Evolutionary conservation across 192 early-diverging fungal species (phyloP).

Genomic region (Coemansia asiatica): DNA sequence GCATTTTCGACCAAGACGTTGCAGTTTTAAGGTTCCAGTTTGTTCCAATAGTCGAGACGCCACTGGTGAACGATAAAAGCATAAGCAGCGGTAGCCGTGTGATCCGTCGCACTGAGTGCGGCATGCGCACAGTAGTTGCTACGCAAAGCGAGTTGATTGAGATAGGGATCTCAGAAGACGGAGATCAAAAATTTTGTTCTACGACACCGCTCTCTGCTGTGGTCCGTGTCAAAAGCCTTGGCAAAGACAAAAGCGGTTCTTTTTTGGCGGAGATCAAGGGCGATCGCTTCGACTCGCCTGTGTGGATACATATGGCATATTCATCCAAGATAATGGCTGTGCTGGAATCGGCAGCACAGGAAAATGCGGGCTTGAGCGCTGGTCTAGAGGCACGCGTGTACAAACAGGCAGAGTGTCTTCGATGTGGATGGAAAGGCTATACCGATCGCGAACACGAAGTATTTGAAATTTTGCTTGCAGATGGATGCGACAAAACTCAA

Average conservation of each 20-base stretch:
- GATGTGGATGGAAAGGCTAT: constrained; percentile 47
- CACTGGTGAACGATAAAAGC: neutral
- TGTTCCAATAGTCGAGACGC: constrained; percentile 9
- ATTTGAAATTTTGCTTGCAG: constrained; percentile 17
- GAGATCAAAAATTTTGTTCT: neutral
- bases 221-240: constrained; percentile 11
- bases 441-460: constrained; percentile 31
- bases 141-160: constrained; percentile 22
- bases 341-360: neutral
- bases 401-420: constrained; percentile 52
- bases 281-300: constrained; percentile 29
- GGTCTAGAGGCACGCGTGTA: constrained; percentile 32
- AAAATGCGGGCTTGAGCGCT: constrained; percentile 3
- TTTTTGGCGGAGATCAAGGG: constrained; percentile 29
- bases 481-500: neutral
- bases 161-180: neutral
- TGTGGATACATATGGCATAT: constrained; percentile 20
- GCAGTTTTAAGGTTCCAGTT: constrained; percentile 11
- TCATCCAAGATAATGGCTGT: neutral
- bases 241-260: neutral
- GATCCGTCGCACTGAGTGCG: constrained; percentile 13
- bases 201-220: constrained; percentile 14
- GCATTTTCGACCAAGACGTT: neutral
- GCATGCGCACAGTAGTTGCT: constrained; percentile 13
- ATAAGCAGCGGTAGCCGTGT: constrained; percentile 11